These are phyloP conservation scores for Fulvia fulva DNA, from an alignment of 2,329 filamentous ascomycete species.

Conservation along the genomic window DNA sequence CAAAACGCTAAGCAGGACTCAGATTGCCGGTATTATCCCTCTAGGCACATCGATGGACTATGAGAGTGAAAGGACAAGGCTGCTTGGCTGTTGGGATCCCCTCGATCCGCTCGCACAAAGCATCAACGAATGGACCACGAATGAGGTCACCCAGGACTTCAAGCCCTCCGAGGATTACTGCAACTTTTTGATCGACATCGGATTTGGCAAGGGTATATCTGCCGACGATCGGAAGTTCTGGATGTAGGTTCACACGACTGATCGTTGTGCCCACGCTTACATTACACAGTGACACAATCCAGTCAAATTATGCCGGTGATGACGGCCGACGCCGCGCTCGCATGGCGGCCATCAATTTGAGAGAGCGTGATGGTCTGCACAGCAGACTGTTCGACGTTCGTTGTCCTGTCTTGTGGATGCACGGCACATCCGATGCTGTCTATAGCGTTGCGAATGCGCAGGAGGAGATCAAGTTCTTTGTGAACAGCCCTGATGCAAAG, in stretches of 20 bases:
- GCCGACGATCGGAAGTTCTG: conserved; percentile 42
- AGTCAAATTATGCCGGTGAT: conserved; percentile 47
- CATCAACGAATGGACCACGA: conserved; percentile 41
- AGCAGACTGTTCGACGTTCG: conserved; percentile 44
- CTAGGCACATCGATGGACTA: conserved; percentile 52
- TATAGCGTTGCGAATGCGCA: conserved; percentile 42
- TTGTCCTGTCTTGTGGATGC: conserved; percentile 52
- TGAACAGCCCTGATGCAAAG: conserved; percentile 40
- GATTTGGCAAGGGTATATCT: conserved; percentile 43
- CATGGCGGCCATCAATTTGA: conserved; percentile 50
- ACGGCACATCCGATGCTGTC: conserved; percentile 42
- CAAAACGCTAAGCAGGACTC: not conserved
- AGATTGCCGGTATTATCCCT: conserved; percentile 51
- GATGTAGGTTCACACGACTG: conserved; percentile 20
- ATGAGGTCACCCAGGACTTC: conserved; percentile 40
- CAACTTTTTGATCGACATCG: conserved; percentile 45
- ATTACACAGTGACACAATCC: conserved; percentile 34
- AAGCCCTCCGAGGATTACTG: conserved; percentile 40
- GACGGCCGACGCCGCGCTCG: conserved; percentile 45
- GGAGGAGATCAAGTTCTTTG: conserved; percentile 49
- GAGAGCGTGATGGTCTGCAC: conserved; percentile 48
- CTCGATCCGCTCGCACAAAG: conserved; percentile 32
- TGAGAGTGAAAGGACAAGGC: conserved; percentile 43
- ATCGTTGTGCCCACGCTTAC: not conserved
- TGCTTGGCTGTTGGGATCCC: conserved; percentile 49